Evolutionary conservation across 2,329 filamentous ascomycete genomes (phyloP).

Genomic region (Penicillium crustosum): DNA sequence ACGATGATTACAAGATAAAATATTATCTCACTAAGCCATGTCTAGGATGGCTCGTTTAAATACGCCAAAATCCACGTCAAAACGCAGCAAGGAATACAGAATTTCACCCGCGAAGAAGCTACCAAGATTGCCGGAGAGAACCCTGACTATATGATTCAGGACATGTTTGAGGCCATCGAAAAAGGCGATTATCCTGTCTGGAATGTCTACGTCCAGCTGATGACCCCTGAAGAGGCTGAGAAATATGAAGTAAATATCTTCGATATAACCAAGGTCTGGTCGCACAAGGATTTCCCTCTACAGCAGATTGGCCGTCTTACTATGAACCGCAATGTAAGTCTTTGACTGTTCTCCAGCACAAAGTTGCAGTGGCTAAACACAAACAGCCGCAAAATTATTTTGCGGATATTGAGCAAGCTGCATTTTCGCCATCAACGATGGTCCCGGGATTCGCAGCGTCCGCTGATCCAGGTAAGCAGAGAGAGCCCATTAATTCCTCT

Average conservation of each 20-base stretch:
- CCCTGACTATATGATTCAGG: conserved; percentile 75
- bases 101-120: conserved; percentile 64
- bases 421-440: conserved; percentile 64
- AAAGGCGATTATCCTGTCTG: conserved; percentile 68
- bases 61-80: conserved; percentile 60
- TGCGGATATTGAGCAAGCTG: conserved; percentile 65
- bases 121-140: conserved; percentile 70
- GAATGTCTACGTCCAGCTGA: conserved; percentile 74
- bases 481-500: neutral
- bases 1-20: neutral
- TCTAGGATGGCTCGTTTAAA: conserved; percentile 57
- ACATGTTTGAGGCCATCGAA: conserved; percentile 70
- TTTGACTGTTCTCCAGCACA: neutral
- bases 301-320: conserved; percentile 75
- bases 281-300: conserved; percentile 70
- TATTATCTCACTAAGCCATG: neutral
- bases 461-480: conserved; percentile 54
- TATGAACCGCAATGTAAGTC: conserved; percentile 67
- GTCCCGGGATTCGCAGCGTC: conserved; percentile 64
- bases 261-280: conserved; percentile 81
- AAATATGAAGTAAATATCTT: conserved; percentile 81
- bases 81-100: conserved; percentile 44
- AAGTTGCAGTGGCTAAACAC: neutral
- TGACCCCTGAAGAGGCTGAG: conserved; percentile 67
- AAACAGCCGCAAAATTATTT: conserved; percentile 58